Conservation (phyloP, 768 basidiomycete species). For the Xerocomellus chrysenteron region DNA sequence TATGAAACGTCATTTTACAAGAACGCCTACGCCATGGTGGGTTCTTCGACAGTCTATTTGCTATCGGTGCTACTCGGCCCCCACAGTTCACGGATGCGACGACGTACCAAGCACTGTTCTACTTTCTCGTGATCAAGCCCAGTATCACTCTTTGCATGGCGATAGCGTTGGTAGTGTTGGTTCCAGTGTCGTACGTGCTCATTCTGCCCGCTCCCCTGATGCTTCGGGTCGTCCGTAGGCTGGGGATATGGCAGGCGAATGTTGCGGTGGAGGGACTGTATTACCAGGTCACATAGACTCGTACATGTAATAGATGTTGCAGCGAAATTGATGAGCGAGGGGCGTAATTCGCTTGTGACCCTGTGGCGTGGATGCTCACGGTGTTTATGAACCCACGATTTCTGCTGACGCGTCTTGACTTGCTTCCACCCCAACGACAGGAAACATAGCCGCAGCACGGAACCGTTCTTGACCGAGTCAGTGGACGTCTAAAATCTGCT, state of each 20-base stretch:
- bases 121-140: constrained; percentile 86
- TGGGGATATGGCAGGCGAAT: constrained; percentile 84
- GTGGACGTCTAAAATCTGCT: neutral
- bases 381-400: constrained; percentile 28
- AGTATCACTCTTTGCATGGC: constrained; percentile 70
- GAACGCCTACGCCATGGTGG: constrained; percentile 78
- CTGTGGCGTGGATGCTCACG: constrained; percentile 31
- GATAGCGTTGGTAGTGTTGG: constrained; percentile 51
- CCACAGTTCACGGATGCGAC: constrained; percentile 75
- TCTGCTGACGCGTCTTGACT: constrained; percentile 40
- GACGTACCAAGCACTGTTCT: constrained; percentile 83
- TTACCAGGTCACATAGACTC: constrained; percentile 33
- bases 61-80: neutral
- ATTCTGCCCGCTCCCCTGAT: constrained; percentile 68
- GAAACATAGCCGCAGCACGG: constrained; percentile 4
- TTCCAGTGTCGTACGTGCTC: constrained; percentile 56
- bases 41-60: constrained; percentile 19
- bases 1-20: constrained; percentile 75
- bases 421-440: constrained; percentile 20
- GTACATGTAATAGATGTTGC: neutral
- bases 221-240: constrained; percentile 58
- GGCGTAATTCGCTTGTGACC: constrained; percentile 16
- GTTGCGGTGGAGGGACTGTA: constrained; percentile 73
- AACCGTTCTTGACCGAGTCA: constrained; percentile 8
- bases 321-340: neutral